Percentiles rank a stretch among this genome's conserved stretches.
Evolutionary conservation across 2,329 filamentous ascomycete genomes (phyloP).

Genomic region (Aureobasidium sp.): DNA sequence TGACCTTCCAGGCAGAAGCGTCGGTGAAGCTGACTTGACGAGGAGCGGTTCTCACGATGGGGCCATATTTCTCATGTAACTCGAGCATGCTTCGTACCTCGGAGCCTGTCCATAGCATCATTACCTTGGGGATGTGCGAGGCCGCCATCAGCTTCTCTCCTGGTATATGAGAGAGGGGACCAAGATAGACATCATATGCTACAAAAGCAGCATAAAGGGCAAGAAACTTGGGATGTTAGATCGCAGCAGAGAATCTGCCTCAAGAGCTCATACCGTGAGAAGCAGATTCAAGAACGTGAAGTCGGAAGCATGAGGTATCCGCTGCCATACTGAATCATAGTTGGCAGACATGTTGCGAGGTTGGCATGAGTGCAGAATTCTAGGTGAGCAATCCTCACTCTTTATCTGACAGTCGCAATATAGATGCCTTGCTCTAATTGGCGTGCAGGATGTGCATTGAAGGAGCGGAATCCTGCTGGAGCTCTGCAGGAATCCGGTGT

Average conservation of each 20-base stretch:
- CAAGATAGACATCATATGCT: constrained; percentile 35
- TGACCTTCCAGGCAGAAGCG: constrained; percentile 34
- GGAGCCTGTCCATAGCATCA: constrained; percentile 11
- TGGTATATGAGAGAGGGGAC: constrained; percentile 33
- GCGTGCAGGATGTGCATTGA: no score
- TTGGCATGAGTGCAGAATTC: no score
- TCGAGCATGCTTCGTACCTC: constrained; percentile 11
- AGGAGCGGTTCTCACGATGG: constrained; percentile 39
- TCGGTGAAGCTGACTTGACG: constrained; percentile 39
- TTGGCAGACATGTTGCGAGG: neutral
- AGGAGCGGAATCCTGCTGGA: no score
- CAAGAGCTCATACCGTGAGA: neutral
- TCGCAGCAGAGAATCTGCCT: neutral
- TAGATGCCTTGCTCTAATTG: neutral
- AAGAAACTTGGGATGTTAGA: neutral
- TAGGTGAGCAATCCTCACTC: neutral
- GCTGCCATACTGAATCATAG: neutral
- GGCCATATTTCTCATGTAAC: constrained; percentile 35
- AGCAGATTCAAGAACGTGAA: neutral
- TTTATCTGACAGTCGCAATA: neutral
- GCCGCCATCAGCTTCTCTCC: constrained; percentile 30
- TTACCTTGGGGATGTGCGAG: constrained; percentile 21
- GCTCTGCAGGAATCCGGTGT: no score
- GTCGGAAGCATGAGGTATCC: neutral
- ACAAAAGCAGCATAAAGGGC: neutral